phyloP scores from a whole-genome alignment of 2,329 filamentous ascomycete genomes.

The Fusarium citri region DNA sequence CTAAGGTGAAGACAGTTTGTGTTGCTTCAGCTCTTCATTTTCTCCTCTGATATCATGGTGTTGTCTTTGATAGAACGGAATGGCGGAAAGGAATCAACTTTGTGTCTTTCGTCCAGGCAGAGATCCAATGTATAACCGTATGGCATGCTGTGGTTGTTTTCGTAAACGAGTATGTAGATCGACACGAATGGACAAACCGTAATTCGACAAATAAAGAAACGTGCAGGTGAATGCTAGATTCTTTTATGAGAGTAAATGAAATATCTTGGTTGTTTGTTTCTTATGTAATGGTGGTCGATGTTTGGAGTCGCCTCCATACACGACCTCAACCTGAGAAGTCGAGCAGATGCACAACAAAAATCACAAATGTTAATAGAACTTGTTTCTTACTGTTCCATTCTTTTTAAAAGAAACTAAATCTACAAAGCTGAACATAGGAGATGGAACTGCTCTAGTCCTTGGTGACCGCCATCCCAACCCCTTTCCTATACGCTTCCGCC shows the following conservation, averaged over 20 bases:
- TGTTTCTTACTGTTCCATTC: not conserved
- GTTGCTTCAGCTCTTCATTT: too few relatives aligned
- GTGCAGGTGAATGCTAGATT: not conserved
- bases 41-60: too few relatives aligned
- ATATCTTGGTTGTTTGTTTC: not conserved
- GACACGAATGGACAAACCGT: not conserved
- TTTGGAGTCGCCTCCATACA: not conserved
- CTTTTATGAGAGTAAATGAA: not conserved
- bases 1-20: too few relatives aligned
- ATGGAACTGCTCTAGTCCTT: conserved; percentile 1
- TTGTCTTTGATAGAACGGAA: rapidly evolving
- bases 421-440: conserved; percentile 13
- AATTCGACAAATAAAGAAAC: not conserved
- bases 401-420: conserved; percentile 5
- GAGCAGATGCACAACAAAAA: not conserved
- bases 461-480: not conserved
- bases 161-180: rapidly evolving
- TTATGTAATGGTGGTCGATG: not conserved
- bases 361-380: not conserved
- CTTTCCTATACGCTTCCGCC: not conserved
- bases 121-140: not conserved
- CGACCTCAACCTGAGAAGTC: not conserved
- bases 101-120: not conserved
- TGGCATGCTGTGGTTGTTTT: not conserved
- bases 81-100: not conserved